A percentile compares a stretch with the other conserved stretches of the same genome.
phyloP scores from a whole-genome alignment of 169 alveolate genomes.

The Babesia ovata region DNA sequence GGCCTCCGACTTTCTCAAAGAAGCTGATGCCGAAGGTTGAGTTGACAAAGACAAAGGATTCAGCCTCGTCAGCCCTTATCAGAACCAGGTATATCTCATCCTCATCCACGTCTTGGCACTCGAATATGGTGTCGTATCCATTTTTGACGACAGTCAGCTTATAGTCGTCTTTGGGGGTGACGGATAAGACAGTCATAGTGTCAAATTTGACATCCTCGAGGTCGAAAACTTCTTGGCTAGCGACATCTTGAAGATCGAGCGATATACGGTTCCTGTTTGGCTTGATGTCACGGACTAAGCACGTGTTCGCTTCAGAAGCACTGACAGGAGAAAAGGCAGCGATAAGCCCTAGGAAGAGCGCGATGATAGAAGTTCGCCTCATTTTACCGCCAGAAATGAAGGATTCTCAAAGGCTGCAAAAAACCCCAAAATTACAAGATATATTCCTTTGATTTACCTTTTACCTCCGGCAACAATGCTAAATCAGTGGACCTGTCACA shows the following conservation, averaged over 20 bases:
- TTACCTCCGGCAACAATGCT: no score
- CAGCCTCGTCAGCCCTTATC: background rate
- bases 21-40: conserved; percentile 3
- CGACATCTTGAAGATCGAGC: background rate
- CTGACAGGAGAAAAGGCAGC: no score
- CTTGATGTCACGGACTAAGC: no score
- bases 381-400: no score
- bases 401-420: no score
- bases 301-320: no score
- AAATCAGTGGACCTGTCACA: no score
- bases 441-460: no score
- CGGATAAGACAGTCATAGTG: background rate
- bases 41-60: conserved; percentile 2
- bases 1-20: conserved; percentile 8
- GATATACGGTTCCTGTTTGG: background rate
- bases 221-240: background rate
- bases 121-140: background rate
- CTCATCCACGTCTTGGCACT: background rate
- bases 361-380: no score
- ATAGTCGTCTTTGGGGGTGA: background rate
- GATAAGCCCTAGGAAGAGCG: no score
- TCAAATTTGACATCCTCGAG: background rate
- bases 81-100: conserved; percentile 5
- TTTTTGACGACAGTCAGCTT: conserved; percentile 1
- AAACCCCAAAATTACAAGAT: no score